Evolutionary conservation across 2,329 filamentous ascomycete species (phyloP).

Genomic region (Fusarium tuaranense): DNA sequence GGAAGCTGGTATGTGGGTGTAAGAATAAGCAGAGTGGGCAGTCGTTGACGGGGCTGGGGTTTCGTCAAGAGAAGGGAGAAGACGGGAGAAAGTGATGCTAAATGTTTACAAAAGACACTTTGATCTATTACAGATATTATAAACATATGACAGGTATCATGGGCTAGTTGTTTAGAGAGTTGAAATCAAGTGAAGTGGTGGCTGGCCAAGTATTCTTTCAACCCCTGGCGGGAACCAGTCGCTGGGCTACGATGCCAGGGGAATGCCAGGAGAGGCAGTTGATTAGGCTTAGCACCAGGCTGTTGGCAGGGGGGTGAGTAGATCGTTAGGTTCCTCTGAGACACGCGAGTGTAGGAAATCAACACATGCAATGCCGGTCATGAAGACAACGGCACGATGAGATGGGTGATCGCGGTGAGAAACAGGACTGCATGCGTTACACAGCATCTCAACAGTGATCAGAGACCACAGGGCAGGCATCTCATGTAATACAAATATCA

Average conservation of each 20-base stretch:
- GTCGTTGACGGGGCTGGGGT: neutral
- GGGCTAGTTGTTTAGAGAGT: neutral
- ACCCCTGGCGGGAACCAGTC: slow-evolving; percentile 9
- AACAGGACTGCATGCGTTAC: neutral
- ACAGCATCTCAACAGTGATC: neutral
- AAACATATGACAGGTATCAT: neutral
- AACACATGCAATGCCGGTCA: neutral
- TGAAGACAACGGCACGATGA: neutral
- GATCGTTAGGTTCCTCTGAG: neutral
- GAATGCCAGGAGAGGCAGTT: slow-evolving; percentile 26
- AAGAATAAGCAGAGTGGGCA: neutral
- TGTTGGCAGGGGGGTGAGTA: slow-evolving; percentile 4
- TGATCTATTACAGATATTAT: neutral
- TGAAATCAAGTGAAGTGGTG: neutral
- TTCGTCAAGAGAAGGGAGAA: neutral
- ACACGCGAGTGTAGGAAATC: neutral
- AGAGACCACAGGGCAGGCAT: neutral
- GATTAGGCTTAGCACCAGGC: slow-evolving; percentile 3
- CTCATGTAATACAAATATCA: slow-evolving; percentile 6
- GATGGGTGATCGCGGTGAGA: neutral
- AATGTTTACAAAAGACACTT: neutral
- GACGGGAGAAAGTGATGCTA: neutral
- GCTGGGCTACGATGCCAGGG: slow-evolving; percentile 14
- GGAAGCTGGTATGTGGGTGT: slow-evolving; percentile 7
- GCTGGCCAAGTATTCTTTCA: neutral